Base-by-base conservation (phyloP, 176 grass and related monocot species). In the Oryza longistaminata region DNA sequence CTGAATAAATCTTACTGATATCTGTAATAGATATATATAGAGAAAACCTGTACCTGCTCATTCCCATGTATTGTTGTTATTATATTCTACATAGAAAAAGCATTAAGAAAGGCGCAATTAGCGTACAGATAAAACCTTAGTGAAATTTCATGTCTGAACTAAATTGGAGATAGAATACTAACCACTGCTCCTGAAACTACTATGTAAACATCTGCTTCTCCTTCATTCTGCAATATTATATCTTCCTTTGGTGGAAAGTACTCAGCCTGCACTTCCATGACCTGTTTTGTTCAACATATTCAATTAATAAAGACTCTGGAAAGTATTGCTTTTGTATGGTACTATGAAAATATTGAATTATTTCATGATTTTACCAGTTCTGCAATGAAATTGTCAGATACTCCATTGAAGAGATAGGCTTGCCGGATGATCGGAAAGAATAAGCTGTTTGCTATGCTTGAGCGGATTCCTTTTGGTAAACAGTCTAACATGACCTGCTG, bases 101-200 rank as follows among this genome's bases (percentile, higher is more conserved):
- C 21, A 80, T 66, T 15, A 16, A 90, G 11, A 64, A 78, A 88
- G 39, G 31, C 70, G 12, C 45, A 83, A 70, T 83, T 83, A 90
- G 69, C 5, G 75, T 80, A 61, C 37, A 65, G 29, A 73, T 44
- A 79, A 16, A 42, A 70, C 49, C 39, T 79, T 70, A 16, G n/a
- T 31, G 7, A 78, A 75, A 64, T 25, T 75, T 80, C 37, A 3
- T 61, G 21, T 70, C 17, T 19, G 61, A 64, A 42, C 80, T 50
- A 44, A 83, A 40, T 82, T 12, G 75, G 27, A 71, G 85, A 84
- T 65, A 80, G 43, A 11, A 52, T 46, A 85, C 93, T 92, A 73
- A 99, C 96, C 89, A 92, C 87, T 92, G 70, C 78, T 96, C 96
- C 96, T 81, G 93, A 88, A 73, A 96, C 91, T 77, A 96, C 31